Evolutionary conservation across 2,329 filamentous ascomycete species (phyloP), one percentile per base, ranked within the genome.

Genomic region (Fusarium decemcellulare): DNA sequence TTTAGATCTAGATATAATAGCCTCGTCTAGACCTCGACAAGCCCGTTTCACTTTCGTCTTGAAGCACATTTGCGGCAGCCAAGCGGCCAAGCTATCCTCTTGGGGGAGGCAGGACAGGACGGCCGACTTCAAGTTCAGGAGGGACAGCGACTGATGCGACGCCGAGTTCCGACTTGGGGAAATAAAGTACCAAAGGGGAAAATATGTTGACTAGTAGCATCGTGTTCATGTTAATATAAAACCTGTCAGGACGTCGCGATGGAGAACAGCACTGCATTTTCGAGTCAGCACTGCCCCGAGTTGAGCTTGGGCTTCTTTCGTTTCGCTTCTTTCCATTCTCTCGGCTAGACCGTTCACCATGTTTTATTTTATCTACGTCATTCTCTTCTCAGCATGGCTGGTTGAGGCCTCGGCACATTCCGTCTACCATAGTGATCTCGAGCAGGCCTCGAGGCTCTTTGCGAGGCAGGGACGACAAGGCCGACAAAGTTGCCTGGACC

Each of bases 21-120:
- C 23, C 46, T 29, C 15, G 61, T 29, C 14, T 55, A 11, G 27
- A 53, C 27, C 11, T 11, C 18, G 15, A n/a, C 14, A 44, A 55
- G 58, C 29, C 39, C 53, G 14, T 34, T 46, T 32, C 18, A n/a
- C 46, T 48, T 48, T 48, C 46, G 46, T 48, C 46, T 48, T 48
- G 16, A 8, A 11, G 46, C n/a, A 34, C 46, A 48, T 48, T 30
- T 48, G 46, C 8, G 46, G 46, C 46, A 48, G 46, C 46, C 46
- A 48, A 23, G 23, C 23, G 23, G 23, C 23, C 23, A 23, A 48
- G 46, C 46, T 48, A 34, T 48, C 29, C 29, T 48, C 34, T 48
- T 34, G 46, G 46, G 48, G 18, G 23, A 23, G 18, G 16, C 32
- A 51, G 23, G 39, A 32, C 18, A 15, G 15, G 16, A 23, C 16